These are phyloP conservation scores for Escovopsis weberi DNA, from an alignment of 2,329 filamentous ascomycete genomes.

Conservation along the genomic window DNA sequence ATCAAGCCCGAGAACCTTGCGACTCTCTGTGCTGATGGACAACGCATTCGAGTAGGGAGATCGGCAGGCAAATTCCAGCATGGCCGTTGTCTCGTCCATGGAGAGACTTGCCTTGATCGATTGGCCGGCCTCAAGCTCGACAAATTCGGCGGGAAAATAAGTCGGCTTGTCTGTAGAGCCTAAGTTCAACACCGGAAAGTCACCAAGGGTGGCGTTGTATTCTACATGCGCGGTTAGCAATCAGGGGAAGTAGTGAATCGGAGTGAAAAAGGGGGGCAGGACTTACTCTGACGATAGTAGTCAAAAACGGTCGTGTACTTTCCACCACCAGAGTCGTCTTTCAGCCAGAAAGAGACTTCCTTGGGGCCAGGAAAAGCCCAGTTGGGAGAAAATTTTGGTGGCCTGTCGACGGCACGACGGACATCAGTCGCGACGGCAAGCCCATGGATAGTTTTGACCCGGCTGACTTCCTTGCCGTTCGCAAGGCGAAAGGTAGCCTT, in stretches of 20 bases:
- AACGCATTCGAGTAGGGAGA: slow-evolving; percentile 50
- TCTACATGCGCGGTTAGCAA: slow-evolving; percentile 10
- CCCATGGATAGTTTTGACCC: slow-evolving; percentile 16
- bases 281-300: slow-evolving; percentile 30
- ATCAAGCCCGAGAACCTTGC: slow-evolving; percentile 43
- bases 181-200: slow-evolving; percentile 51
- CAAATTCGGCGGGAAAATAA: slow-evolving; percentile 54
- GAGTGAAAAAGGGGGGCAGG: neutral
- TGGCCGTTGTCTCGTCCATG: slow-evolving; percentile 45
- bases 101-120: slow-evolving; percentile 43
- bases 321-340: slow-evolving; percentile 10
- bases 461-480: slow-evolving; percentile 16
- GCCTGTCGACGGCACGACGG: slow-evolving; percentile 4
- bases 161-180: slow-evolving; percentile 40
- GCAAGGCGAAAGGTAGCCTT: slow-evolving; percentile 17
- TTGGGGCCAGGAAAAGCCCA: slow-evolving; percentile 19
- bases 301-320: slow-evolving; percentile 25
- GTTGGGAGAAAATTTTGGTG: slow-evolving; percentile 10
- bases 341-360: slow-evolving; percentile 18
- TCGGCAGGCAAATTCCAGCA: slow-evolving; percentile 62
- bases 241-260: too few species aligned
- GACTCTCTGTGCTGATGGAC: slow-evolving; percentile 46
- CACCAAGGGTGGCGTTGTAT: slow-evolving; percentile 20
- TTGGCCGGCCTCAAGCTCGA: slow-evolving; percentile 51
- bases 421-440: slow-evolving; percentile 14